Conservation (phyloP, 371 early-diverging fungal species). For the Mucor irregularis region DNA sequence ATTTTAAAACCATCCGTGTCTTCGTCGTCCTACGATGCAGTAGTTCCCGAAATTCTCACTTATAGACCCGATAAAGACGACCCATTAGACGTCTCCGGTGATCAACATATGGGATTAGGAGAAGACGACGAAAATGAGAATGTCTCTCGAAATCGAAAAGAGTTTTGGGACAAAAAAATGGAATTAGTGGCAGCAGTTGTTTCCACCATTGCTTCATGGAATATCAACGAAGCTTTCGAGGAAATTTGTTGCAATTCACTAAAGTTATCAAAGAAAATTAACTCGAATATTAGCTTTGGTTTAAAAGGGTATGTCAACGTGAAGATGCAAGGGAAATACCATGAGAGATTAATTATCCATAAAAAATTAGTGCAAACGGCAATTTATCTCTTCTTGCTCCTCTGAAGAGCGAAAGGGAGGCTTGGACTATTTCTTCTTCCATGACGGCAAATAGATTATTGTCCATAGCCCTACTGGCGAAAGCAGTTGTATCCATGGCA, state of each 20-base stretch:
- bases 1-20: conserved; percentile 37
- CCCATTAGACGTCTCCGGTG: conserved; percentile 31
- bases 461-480: conserved; percentile 57
- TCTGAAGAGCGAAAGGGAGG: conserved; percentile 24
- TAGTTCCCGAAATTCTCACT: conserved; percentile 34
- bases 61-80: conserved; percentile 37
- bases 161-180: conserved; percentile 21
- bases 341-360: neutral
- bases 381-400: conserved; percentile 63
- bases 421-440: conserved; percentile 65
- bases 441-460: conserved; percentile 63
- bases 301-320: conserved; percentile 56
- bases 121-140: neutral
- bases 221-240: conserved; percentile 48
- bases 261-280: conserved; percentile 26
- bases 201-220: conserved; percentile 56
- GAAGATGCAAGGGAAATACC: neutral
- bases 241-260: conserved; percentile 29
- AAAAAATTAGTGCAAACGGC: conserved; percentile 42
- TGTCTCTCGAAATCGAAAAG: conserved; percentile 12
- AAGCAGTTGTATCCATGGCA: conserved; percentile 46
- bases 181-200: conserved; percentile 44
- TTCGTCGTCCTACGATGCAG: conserved; percentile 33
- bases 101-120: conserved; percentile 6
- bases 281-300: conserved; percentile 49